Conservation (phyloP, 2,329 filamentous ascomycete species). For the Penicillium sp. region DNA sequence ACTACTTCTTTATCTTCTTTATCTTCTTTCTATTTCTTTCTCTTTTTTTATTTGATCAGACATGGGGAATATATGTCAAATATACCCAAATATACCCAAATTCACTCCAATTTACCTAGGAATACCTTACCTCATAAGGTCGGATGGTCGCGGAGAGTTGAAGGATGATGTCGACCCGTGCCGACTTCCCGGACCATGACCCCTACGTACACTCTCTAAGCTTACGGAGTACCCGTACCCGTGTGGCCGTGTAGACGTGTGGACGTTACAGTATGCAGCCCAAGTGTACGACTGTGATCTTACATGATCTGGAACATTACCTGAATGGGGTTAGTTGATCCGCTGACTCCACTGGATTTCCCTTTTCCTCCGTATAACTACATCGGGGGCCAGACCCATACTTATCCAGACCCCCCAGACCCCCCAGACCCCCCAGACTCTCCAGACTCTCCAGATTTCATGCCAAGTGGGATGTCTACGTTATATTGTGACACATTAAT, state of each 20-base stretch:
- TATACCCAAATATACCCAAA: not conserved
- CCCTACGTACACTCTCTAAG: not conserved
- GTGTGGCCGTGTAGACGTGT: too few species aligned
- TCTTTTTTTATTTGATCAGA: not conserved
- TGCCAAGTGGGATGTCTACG: not conserved
- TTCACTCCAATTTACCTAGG: too few species aligned
- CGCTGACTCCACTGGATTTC: not conserved
- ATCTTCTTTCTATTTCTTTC: not conserved
- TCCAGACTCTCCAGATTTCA: not conserved
- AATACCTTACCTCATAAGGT: not conserved
- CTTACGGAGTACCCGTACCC: not conserved
- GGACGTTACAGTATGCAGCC: not conserved
- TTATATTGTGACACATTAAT: not conserved
- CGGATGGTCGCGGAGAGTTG: conserved; percentile 3
- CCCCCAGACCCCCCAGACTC: not conserved
- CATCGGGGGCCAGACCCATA: not conserved
- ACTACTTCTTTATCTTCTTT: not conserved
- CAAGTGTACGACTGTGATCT: not conserved
- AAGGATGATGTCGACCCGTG: conserved; percentile 5
- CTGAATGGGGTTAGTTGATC: conserved; percentile 18
- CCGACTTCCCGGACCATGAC: not conserved
- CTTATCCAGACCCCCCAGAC: not conserved
- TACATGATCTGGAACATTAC: conserved; percentile 23
- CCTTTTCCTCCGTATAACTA: not conserved
- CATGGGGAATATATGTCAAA: not conserved